Evolutionary conservation across 352 stramenopile species (phyloP), one percentile per base, ranked within the genome.

Genomic region (Phytophthora foliorum): DNA sequence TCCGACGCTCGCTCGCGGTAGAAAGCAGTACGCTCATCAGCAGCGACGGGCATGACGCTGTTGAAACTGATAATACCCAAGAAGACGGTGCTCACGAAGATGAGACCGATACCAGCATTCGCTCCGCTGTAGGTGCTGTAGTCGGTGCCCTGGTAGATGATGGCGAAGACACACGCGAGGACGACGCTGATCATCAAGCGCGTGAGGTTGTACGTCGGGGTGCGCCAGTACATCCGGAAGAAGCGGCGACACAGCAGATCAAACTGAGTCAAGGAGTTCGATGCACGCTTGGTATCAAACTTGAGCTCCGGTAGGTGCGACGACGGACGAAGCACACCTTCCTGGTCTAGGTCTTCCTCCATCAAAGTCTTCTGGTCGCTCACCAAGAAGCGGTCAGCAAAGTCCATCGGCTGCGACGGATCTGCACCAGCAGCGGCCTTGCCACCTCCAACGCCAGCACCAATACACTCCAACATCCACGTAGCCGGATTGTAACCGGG

Each of bases 1-100:
- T 94, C 61, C 13, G 92, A 84, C 7, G 90, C 86, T 32, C 96
- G 91, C 72, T 98, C 94, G 10, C 93, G 81, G 85, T 98, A 98
- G 69, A 96, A 99, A 31, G 92, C 86, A 14, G 93, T 92, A 44
- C 94, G 82, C 57, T 98, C 90, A 19, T 88, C 80, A 31, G 90
- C 72, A 38, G 94, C 84, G 11, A 97, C 73, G 4, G 89, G 79
- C 42, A 98, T 75, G 31, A 92, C 80, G 11, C 71, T 91, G 54
- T 93, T 84, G 38, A 97, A 89, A 32, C 77, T 80, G 51, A 94
- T 91, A 11, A 97, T 65, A 7, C 82, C 81, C 17, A 92, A 73
- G 63, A 97, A 97, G 57, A 93, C 52, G 16, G 91, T 89, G 10
- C 81, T 88, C 3, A 91, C 69, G 61, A 97, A 98, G 36, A 95